A percentile compares a stretch with the other conserved stretches of the same genome.
Evolutionary conservation across 2,329 filamentous ascomycete genomes (phyloP).

Genomic region (Aspergillus udagawae): DNA sequence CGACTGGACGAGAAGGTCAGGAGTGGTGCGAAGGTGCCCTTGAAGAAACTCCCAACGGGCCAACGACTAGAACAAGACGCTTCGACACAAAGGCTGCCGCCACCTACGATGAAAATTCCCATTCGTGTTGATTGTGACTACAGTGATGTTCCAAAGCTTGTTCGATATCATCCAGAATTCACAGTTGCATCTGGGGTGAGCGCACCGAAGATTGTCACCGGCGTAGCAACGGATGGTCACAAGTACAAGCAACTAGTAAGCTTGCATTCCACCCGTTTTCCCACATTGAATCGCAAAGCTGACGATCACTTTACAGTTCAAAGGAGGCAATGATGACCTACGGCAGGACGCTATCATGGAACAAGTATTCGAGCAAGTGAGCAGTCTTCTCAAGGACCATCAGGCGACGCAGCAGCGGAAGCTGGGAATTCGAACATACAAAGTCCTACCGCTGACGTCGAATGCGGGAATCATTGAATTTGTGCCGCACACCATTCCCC

Average conservation of each 20-base stretch:
- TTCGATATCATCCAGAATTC: constrained; percentile 69
- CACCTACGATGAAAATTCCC: constrained; percentile 81
- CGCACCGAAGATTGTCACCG: constrained; percentile 88
- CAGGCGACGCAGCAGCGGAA: constrained; percentile 82
- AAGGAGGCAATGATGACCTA: constrained; percentile 92
- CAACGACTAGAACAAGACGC: constrained; percentile 61
- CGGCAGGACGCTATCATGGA: constrained; percentile 99
- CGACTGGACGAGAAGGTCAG: constrained; percentile 59
- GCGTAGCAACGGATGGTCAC: constrained; percentile 70
- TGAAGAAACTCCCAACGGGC: constrained; percentile 63
- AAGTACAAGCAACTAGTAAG: constrained; percentile 77
- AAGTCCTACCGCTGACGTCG: constrained; percentile 83
- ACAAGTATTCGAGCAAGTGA: constrained; percentile 96
- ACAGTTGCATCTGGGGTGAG: constrained; percentile 86
- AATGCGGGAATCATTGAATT: constrained; percentile 94
- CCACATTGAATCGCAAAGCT: neutral
- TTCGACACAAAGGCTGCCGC: constrained; percentile 67
- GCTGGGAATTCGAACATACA: constrained; percentile 91
- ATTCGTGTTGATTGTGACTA: constrained; percentile 73
- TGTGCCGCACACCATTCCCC: constrained; percentile 84
- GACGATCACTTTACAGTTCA: constrained; percentile 53
- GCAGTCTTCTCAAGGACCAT: constrained; percentile 80
- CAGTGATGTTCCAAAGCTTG: constrained; percentile 67
- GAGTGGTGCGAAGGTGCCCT: constrained; percentile 58
- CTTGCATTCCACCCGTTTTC: neutral